Conservation (phyloP, 345 rosid species). For the Lumnitzera littorea region DNA sequence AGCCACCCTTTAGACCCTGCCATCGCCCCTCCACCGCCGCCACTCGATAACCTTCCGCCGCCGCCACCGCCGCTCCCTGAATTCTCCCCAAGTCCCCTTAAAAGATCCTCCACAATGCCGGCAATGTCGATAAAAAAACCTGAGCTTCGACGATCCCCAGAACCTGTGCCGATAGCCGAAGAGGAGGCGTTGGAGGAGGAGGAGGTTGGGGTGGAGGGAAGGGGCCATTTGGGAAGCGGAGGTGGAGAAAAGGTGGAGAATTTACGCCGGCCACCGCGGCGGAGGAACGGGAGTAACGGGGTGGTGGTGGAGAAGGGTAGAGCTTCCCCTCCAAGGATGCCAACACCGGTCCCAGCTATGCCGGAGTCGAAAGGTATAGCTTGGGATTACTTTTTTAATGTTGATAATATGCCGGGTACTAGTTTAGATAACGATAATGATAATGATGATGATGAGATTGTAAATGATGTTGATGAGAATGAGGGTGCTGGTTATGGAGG, state of each 20-base stretch:
- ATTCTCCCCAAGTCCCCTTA: conserved; percentile 77
- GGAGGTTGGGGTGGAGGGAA: conserved; percentile 22
- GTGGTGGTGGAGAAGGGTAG: conserved; percentile 21
- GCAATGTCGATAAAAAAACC: conserved; percentile 23
- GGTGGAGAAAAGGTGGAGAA: conserved; percentile 13
- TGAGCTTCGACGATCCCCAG: not conserved
- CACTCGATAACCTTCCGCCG: conserved; percentile 39
- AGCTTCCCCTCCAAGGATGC: conserved; percentile 28
- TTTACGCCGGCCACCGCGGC: not conserved
- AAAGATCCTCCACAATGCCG: conserved; percentile 68
- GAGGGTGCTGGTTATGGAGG: conserved; percentile 13
- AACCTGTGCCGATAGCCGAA: conserved; percentile 9
- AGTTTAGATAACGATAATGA: conserved; percentile 30
- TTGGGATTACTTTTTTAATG: conserved; percentile 67
- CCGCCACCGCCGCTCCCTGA: conserved; percentile 81
- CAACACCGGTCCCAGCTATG: conserved; percentile 37
- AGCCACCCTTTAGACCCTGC: conserved; percentile 25
- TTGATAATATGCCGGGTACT: conserved; percentile 53
- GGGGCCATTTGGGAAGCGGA: conserved; percentile 5
- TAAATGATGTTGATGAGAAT: conserved; percentile 9
- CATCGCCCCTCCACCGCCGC: conserved; percentile 37
- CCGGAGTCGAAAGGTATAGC: conserved; percentile 35
- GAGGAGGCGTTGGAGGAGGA: conserved; percentile 42
- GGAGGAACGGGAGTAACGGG: conserved; percentile 15
- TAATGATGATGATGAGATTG: conserved; percentile 18